phyloP scores from a whole-genome alignment of 1,139 yeast species.

The Geotrichum phurueaensis region DNA sequence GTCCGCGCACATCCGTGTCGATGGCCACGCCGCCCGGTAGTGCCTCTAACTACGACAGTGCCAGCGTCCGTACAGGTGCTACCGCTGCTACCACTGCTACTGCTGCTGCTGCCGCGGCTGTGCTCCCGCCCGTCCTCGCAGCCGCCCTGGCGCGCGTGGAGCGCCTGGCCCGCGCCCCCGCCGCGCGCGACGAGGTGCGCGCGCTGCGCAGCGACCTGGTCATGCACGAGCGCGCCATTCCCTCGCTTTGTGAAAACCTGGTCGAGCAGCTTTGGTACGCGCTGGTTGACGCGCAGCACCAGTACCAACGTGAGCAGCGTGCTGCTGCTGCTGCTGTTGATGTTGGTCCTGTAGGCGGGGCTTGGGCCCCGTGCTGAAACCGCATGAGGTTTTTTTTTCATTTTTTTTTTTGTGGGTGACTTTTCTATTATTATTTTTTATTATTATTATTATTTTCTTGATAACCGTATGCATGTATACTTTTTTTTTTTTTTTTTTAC shows the following conservation, averaged over 20 bases:
- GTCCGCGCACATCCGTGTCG: no score
- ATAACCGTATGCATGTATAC: no score
- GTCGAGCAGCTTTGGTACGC: constrained; percentile 14
- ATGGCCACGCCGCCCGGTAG: no score
- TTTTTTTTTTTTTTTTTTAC: no score
- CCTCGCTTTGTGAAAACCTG: constrained; percentile 12
- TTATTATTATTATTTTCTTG: no score
- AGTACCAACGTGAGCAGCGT: constrained; percentile 2
- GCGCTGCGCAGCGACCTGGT: constrained; percentile 8
- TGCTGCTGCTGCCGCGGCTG: neutral
- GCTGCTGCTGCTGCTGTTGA: no score
- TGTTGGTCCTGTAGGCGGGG: no score
- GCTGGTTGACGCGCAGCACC: constrained; percentile 9
- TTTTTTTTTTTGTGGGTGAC: no score
- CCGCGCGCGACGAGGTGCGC: constrained; percentile 6
- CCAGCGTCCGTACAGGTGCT: no score
- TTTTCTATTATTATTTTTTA: no score
- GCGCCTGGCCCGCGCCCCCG: constrained; percentile 6
- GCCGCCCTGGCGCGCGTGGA: constrained; percentile 5
- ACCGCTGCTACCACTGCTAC: neutral
- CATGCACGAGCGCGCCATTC: constrained; percentile 7
- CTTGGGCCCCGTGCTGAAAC: neutral
- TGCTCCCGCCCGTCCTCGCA: constrained; percentile 5
- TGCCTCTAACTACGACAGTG: no score
- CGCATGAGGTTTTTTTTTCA: no score